phyloP scores from a whole-genome alignment of 2,329 filamentous ascomycete species.

The Pleomassaria siparia region DNA sequence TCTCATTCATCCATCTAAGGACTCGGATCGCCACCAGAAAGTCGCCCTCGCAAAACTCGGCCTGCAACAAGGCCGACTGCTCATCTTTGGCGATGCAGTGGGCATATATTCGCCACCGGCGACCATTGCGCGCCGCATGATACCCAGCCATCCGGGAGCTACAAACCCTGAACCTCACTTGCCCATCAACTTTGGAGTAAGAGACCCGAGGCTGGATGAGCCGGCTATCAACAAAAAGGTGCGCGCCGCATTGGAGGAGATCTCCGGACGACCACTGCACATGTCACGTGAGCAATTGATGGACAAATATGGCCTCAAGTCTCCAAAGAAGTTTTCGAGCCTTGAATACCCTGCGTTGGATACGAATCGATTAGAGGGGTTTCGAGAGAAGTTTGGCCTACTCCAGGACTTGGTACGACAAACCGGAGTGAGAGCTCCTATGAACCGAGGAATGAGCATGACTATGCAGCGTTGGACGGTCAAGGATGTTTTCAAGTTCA shows the following conservation, averaged over 20 bases:
- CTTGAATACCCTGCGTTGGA: constrained; percentile 47
- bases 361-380: constrained; percentile 47
- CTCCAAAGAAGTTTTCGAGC: constrained; percentile 43
- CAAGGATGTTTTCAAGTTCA: constrained; percentile 44
- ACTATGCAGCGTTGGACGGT: constrained; percentile 45
- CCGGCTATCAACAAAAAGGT: constrained; percentile 40
- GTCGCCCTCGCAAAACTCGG: constrained; percentile 47
- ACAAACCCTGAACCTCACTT: constrained; percentile 49
- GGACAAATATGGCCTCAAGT: constrained; percentile 49
- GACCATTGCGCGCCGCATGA: constrained; percentile 47
- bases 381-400: constrained; percentile 48
- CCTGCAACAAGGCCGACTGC: constrained; percentile 50
- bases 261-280: constrained; percentile 47
- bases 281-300: constrained; percentile 47
- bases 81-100: constrained; percentile 52
- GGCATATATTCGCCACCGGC: constrained; percentile 49
- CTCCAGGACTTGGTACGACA: constrained; percentile 43
- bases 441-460: constrained; percentile 40
- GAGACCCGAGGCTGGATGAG: constrained; percentile 48
- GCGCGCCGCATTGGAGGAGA: constrained; percentile 45
- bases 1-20: constrained; percentile 46
- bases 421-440: constrained; percentile 34
- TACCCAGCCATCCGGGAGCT: constrained; percentile 47
- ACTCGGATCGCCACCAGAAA: constrained; percentile 47
- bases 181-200: constrained; percentile 48